These are phyloP conservation scores for Croton laevigatus DNA, from an alignment of 441 rosid species.

Conservation along the genomic window DNA sequence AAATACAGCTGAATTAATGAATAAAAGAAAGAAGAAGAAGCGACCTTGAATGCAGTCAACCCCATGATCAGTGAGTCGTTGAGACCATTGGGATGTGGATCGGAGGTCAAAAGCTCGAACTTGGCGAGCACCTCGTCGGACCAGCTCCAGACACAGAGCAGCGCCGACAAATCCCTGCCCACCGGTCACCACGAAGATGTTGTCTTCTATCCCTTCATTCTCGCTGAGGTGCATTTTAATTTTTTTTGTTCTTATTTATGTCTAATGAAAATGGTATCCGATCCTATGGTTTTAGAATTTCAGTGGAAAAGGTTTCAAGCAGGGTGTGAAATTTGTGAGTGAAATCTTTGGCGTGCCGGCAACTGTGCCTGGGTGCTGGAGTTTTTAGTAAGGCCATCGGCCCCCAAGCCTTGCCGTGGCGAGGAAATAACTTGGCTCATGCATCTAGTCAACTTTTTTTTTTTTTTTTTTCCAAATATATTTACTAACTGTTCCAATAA, in stretches of 20 bases:
- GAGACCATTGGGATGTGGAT: slow-evolving; percentile 56
- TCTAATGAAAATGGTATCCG: neutral
- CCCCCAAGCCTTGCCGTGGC: no score
- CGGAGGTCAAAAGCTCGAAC: slow-evolving; percentile 78
- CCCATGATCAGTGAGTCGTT: slow-evolving; percentile 40
- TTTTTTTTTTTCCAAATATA: no score
- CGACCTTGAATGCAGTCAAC: slow-evolving; percentile 65
- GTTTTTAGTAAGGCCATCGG: no score
- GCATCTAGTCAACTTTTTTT: no score
- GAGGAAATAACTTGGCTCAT: no score
- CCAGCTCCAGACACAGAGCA: slow-evolving; percentile 67
- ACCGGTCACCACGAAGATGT: slow-evolving; percentile 67
- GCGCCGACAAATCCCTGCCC: slow-evolving; percentile 82
- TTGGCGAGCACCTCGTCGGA: slow-evolving; percentile 80
- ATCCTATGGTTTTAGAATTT: neutral
- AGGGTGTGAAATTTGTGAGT: neutral
- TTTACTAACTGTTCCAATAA: no score
- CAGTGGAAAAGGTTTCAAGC: neutral
- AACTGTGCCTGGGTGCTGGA: neutral
- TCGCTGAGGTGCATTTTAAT: slow-evolving; percentile 21
- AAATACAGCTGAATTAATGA: neutral
- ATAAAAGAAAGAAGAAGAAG: neutral
- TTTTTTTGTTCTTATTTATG: neutral
- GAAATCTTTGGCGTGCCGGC: neutral
- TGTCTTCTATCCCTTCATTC: slow-evolving; percentile 27